Evolutionary conservation across 495 filamentous ascomycete species (phyloP), one percentile per base, ranked within the genome.

Genomic region (Hyaloscypha bicolor): DNA sequence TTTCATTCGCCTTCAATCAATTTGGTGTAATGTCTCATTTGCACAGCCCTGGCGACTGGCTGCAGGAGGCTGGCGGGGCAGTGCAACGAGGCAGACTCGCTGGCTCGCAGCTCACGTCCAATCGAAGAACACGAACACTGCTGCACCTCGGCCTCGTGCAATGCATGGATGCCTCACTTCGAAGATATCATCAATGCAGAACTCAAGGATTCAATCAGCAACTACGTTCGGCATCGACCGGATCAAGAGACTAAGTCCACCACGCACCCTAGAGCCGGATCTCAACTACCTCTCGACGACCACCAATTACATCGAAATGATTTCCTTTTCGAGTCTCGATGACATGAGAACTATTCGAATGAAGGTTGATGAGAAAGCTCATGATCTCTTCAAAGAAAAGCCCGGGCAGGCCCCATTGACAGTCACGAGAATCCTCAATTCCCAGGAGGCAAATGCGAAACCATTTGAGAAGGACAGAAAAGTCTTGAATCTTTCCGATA

Each of bases 371-470:
- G 22, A 56, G 21, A 62, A 63, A 45, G 65, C 65, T 31, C 12
- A 32, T 33, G 30, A 57, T n/a, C 60, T 68, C 3, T 68, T 68
- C 53, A 51, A 45, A 39, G 65, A 56, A n/a, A 63, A 55, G 35
- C 35, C 35, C 9, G 65, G 52, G 9, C 22, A 57, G 52, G 59
- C 59, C 0, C 60, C 65, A 5, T 45, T 68, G 29, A 33, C 62
- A 35, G 65, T 68, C 21, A 63, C 32, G 16, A 37, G 60, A 25
- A 31, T 61, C 9, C 22, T 62, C 6, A 30, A 48, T 6, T 14
- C 42, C 4, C 11, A 14, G 4, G 30, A 33, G 5, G 59, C 33
- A n/a, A 61, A 42, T 37, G 32, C 9, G 11, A 32, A 1, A 35
- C 8, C 9, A 3, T 29, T 32, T 9, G 57, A 55, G 42, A 48